Percentiles rank a stretch among this genome's conserved stretches.
phyloP scores from a whole-genome alignment of 129 eudicot species.

The Pittosporum tobira region DNA sequence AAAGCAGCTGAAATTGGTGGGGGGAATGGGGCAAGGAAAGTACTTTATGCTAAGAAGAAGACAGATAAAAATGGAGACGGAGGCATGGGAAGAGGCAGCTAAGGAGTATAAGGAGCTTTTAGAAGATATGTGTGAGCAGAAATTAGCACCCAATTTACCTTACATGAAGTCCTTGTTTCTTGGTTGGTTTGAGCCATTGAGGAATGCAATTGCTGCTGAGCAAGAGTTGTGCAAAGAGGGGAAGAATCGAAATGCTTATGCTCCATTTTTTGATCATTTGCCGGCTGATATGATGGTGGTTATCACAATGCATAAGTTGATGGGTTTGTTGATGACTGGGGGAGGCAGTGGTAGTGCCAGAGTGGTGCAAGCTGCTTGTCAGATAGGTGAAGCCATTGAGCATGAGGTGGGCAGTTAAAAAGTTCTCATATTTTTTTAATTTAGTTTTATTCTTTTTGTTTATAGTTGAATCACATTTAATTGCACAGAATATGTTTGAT shows the following conservation, averaged over 20 bases:
- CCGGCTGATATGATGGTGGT: slow-evolving; percentile 96
- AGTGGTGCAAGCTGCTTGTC: slow-evolving; percentile 73
- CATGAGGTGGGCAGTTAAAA: slow-evolving; percentile 54
- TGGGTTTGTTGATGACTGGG: slow-evolving; percentile 90
- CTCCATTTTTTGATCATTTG: slow-evolving; percentile 63
- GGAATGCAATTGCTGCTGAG: slow-evolving; percentile 65
- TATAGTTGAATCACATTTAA: neutral
- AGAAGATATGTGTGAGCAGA: slow-evolving; percentile 89
- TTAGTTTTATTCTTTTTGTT: slow-evolving; percentile 1
- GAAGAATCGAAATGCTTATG: slow-evolving; percentile 45
- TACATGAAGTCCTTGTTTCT: slow-evolving; percentile 87
- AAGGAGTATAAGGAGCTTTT: slow-evolving; percentile 82
- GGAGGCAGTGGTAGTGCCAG: slow-evolving; percentile 62
- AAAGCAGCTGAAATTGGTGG: slow-evolving; percentile 25
- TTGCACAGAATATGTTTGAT: no score
- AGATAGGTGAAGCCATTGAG: slow-evolving; percentile 92
- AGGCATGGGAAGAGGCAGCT: slow-evolving; percentile 88
- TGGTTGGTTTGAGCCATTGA: slow-evolving; percentile 96
- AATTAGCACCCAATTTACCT: slow-evolving; percentile 95
- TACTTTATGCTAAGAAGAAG: slow-evolving; percentile 44
- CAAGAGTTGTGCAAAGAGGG: slow-evolving; percentile 66
- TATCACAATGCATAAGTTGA: slow-evolving; percentile 85
- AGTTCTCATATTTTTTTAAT: slow-evolving; percentile 5
- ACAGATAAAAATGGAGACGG: slow-evolving; percentile 81
- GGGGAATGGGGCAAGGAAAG: slow-evolving; percentile 59